Evolutionary conservation across 441 rosid genomes (phyloP), one percentile per base, ranked within the genome.

Genomic region (Codiaeum variegatum): DNA sequence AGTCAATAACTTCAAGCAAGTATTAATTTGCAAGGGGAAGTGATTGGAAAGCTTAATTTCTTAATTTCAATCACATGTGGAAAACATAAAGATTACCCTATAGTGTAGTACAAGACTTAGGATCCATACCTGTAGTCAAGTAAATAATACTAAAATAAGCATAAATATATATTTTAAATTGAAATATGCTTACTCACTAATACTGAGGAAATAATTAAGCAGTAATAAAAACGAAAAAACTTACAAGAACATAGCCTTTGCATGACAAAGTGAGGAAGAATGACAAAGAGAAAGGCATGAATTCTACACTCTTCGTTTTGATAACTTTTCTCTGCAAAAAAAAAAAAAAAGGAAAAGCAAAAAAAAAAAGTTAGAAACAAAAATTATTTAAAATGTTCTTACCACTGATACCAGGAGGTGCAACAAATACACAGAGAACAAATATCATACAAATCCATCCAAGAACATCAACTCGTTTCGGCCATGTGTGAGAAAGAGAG

Each of bases 261-360:
- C n/a, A n/a, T n/a, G n/a, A n/a, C 56, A 91, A 72, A 9, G 97
- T 91, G 63, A 93, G 93, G 79, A 88, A 91, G 77, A 88, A 76
- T 19, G 98, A 90, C 26, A 93, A 78, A 58, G 81, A 73, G 24
- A 91, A 82, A 0, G 97, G 96, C 98, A 91, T 93, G 83, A 77
- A 93, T 83, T 93, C 96, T 12, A 87, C 97, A 68, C 98, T 93
- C 75, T 84, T 91, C 9, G 96, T 93, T 67, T 78, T 81, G 47
- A 91, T 85, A 21, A 93, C 96, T 82, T 88, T 88, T 66, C 92
- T 85, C 98, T 93, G 85, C 63, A 73, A 19, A 23, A 19, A 23
- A 21, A 6, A 55, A 1, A 55, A 11, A 10, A 55, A 6, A 12
- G 4, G 61, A 5, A 21, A 47, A 12, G 52, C 4, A 19, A 18